Percentiles rank a stretch among this genome's conserved stretches.
These are phyloP conservation scores for Curvularia eragrostidis DNA, from an alignment of 2,329 filamentous ascomycete genomes.

Conservation along the genomic window DNA sequence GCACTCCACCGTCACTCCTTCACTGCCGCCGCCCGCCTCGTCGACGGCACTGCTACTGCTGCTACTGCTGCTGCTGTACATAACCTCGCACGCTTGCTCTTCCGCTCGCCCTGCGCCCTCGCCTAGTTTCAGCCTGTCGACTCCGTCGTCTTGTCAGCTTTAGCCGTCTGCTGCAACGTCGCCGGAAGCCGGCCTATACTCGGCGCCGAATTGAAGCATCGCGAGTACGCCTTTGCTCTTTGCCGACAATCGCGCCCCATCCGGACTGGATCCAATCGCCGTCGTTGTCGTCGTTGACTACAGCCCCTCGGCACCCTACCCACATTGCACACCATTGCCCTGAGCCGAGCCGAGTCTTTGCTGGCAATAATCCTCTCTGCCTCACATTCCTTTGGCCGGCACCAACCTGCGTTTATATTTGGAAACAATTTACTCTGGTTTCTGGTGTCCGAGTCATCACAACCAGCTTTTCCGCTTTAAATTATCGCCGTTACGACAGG, in stretches of 20 bases:
- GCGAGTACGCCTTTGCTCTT: background rate
- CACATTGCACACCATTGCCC: slow-evolving; percentile 33
- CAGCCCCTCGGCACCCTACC: slow-evolving; percentile 27
- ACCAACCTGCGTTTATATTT: slow-evolving; percentile 42
- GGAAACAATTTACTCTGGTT: slow-evolving; percentile 45
- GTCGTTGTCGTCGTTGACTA: slow-evolving; percentile 4
- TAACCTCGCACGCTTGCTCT: slow-evolving; percentile 6
- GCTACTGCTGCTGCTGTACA: slow-evolving; percentile 20
- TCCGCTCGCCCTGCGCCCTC: background rate
- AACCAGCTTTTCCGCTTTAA: slow-evolving; percentile 38
- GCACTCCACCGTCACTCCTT: slow-evolving; percentile 40
- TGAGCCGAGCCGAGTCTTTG: slow-evolving; percentile 30
- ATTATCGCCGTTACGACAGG: slow-evolving; percentile 35
- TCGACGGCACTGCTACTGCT: slow-evolving; percentile 20
- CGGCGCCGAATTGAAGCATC: slow-evolving; percentile 13
- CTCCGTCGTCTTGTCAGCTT: slow-evolving; percentile 10
- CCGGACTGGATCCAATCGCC: slow-evolving; percentile 39
- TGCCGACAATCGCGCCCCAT: slow-evolving; percentile 20
- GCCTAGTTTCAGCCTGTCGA: slow-evolving; percentile 15
- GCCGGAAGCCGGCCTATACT: slow-evolving; percentile 27
- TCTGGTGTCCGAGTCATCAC: slow-evolving; percentile 47
- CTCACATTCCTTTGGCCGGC: slow-evolving; percentile 53
- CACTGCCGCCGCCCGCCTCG: slow-evolving; percentile 17
- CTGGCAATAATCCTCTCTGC: slow-evolving; percentile 42
- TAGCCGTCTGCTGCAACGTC: slow-evolving; percentile 14